Conservation (phyloP, 768 basidiomycete species). For the Hebeloma cylindrosporum region DNA sequence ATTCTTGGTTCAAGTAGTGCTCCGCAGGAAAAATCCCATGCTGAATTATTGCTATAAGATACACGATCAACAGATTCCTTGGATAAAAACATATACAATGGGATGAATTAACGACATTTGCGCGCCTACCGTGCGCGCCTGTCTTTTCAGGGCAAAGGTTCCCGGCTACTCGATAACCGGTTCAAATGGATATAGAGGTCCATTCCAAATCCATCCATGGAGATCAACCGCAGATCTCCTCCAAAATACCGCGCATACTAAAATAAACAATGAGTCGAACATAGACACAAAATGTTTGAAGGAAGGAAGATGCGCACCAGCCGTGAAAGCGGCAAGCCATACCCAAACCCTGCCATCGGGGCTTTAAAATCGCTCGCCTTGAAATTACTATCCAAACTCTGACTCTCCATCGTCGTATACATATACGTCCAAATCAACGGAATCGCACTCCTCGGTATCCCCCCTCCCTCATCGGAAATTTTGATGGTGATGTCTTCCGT, state of each 20-base stretch:
- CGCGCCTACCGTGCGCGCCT: too few species aligned
- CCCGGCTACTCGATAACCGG: slow-evolving; percentile 76
- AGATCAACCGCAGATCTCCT: slow-evolving; percentile 88
- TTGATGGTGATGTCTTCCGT: slow-evolving; percentile 99
- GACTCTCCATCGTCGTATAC: slow-evolving; percentile 85
- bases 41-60: too few species aligned
- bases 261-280: slow-evolving; percentile 4
- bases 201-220: slow-evolving; percentile 98
- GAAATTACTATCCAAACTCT: slow-evolving; percentile 75
- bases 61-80: too few species aligned
- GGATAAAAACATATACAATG: too few species aligned
- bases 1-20: too few species aligned
- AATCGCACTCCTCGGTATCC: slow-evolving; percentile 85
- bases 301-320: slow-evolving; percentile 55
- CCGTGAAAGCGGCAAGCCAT: slow-evolving; percentile 89
- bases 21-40: too few species aligned
- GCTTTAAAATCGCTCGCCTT: slow-evolving; percentile 91
- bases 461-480: slow-evolving; percentile 96
- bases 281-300: background rate
- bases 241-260: slow-evolving; percentile 96
- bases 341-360: slow-evolving; percentile 97
- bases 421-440: slow-evolving; percentile 99
- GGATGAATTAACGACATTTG: too few species aligned
- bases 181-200: slow-evolving; percentile 94
- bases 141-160: slow-evolving; percentile 76